Evolutionary conservation across 1,284 basidiomycete genomes (phyloP).

Genomic region (Cryptococcus maquisensis): DNA sequence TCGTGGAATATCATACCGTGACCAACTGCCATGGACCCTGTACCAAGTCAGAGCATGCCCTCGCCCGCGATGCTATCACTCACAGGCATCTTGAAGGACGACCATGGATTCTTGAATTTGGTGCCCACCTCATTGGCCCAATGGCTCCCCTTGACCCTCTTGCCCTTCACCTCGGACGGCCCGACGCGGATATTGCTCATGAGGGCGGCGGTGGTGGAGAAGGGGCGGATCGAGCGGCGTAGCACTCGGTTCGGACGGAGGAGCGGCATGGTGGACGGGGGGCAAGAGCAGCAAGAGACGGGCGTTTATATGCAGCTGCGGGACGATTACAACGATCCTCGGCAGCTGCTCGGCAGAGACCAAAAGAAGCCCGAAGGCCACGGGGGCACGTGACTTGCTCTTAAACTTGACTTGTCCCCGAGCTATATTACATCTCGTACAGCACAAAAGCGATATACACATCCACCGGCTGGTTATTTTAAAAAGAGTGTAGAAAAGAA

Average conservation of each 20-base stretch:
- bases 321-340: no score
- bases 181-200: neutral
- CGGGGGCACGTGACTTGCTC: no score
- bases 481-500: neutral
- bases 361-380: no score
- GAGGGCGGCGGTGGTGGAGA: conserved; percentile 20
- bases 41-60: neutral
- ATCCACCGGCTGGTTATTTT: neutral
- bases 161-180: neutral
- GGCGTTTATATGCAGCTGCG: no score
- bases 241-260: conserved; percentile 58
- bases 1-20: neutral
- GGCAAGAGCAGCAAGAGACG: no score
- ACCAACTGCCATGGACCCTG: neutral
- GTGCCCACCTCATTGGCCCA: conserved; percentile 38
- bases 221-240: conserved; percentile 59
- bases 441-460: no score
- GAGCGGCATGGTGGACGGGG: conserved; percentile 63
- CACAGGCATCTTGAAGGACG: conserved; percentile 39
- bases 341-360: no score
- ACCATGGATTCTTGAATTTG: conserved; percentile 52
- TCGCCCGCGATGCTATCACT: conserved; percentile 1
- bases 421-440: no score
- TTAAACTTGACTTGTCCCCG: no score
- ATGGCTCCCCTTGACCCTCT: conserved; percentile 20